Percentiles rank a stretch among this genome's conserved stretches.
Conservation (phyloP, 306 rosid genomes). For the Trifolium subterraneum region DNA sequence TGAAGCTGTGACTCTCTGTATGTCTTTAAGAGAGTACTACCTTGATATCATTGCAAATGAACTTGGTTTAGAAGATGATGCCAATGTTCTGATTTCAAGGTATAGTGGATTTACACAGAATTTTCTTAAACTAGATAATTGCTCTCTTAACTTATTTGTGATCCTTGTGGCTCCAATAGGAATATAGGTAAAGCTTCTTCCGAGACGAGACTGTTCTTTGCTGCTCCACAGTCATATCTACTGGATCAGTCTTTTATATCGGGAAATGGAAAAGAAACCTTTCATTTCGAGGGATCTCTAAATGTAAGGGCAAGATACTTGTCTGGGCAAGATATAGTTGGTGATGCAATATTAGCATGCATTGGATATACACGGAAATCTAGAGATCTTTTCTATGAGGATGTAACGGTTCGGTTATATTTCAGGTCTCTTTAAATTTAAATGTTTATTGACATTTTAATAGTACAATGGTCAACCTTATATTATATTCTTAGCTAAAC, state of each 20-base stretch:
- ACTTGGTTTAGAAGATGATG: slow-evolving; percentile 73
- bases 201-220: slow-evolving; percentile 78
- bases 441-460: slow-evolving; percentile 14
- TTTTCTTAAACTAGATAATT: slow-evolving; percentile 26
- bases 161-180: slow-evolving; percentile 55
- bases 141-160: slow-evolving; percentile 39
- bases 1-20: slow-evolving; percentile 59
- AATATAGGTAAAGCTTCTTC: slow-evolving; percentile 88
- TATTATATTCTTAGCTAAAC: slow-evolving; percentile 24
- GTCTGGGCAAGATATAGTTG: slow-evolving; percentile 76
- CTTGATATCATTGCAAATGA: slow-evolving; percentile 79
- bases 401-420: slow-evolving; percentile 66
- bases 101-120: slow-evolving; percentile 39
- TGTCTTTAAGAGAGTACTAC: slow-evolving; percentile 70
- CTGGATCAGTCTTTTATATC: slow-evolving; percentile 54
- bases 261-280: slow-evolving; percentile 51
- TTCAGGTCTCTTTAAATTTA: slow-evolving; percentile 69
- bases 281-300: slow-evolving; percentile 50
- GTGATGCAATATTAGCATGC: slow-evolving; percentile 88
- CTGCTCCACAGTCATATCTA: slow-evolving; percentile 58
- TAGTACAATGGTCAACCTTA: slow-evolving; percentile 34
- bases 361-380: slow-evolving; percentile 79
- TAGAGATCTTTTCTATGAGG: slow-evolving; percentile 78
- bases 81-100: slow-evolving; percentile 79
- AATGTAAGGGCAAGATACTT: slow-evolving; percentile 86